Evolutionary conservation across 2,329 filamentous ascomycete species (phyloP).

Genomic region (Lasiodiplodia sp.): DNA sequence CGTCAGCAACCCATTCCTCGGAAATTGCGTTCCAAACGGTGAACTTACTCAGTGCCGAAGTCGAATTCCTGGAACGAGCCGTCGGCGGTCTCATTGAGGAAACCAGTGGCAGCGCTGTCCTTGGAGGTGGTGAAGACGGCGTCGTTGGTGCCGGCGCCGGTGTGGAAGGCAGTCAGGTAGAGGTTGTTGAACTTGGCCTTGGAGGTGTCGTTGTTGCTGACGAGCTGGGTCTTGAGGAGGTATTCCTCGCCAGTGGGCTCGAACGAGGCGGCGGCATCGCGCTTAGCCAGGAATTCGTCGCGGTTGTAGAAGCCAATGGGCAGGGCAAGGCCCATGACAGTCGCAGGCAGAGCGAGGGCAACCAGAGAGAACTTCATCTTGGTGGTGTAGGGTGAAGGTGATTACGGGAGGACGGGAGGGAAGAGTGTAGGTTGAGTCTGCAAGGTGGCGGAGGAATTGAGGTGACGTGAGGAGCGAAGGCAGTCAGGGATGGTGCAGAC

Average conservation of each 20-base stretch:
- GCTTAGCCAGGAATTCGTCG: slow-evolving; percentile 26
- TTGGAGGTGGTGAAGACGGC: slow-evolving; percentile 23
- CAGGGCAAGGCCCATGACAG: slow-evolving; percentile 23
- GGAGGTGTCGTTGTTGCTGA: slow-evolving; percentile 19
- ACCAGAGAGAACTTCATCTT: slow-evolving; percentile 28
- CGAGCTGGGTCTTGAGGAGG: slow-evolving; percentile 24
- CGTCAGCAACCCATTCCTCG: not conserved
- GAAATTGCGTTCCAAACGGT: not conserved
- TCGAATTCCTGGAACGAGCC: slow-evolving; percentile 28
- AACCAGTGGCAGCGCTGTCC: slow-evolving; percentile 9
- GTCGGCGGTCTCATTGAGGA: slow-evolving; percentile 30
- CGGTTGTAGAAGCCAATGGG: slow-evolving; percentile 25
- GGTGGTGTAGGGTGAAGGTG: not conserved
- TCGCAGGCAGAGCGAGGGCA: not conserved
- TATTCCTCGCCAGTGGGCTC: slow-evolving; percentile 24
- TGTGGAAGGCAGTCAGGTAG: slow-evolving; percentile 30
- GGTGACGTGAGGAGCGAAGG: not conserved
- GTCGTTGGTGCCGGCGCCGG: slow-evolving; percentile 31
- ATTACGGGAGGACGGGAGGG: not conserved
- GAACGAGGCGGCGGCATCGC: not conserved
- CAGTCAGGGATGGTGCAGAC: slow-evolving; percentile 16
- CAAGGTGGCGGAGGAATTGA: not conserved
- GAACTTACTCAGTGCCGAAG: slow-evolving; percentile 28
- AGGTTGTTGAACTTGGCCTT: slow-evolving; percentile 28
- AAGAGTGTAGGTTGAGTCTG: not conserved